Base-by-base conservation (phyloP, 2,329 filamentous ascomycete genomes). In the Fusarium acutatum region DNA sequence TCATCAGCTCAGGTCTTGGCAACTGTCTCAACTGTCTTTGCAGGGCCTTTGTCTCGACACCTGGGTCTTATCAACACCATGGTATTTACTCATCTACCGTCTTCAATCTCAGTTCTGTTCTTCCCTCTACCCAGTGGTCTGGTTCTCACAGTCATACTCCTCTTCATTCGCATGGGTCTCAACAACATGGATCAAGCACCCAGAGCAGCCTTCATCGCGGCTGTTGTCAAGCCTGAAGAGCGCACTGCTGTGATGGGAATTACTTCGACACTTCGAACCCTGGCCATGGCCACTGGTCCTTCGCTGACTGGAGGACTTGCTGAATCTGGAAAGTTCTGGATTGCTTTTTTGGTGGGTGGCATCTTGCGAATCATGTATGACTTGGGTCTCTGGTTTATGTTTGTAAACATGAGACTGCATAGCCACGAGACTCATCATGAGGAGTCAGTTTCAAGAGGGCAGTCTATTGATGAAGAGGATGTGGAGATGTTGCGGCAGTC, bases 151-250 rank as follows among this genome's bases (percentile, higher is more conserved):
- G 86, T 89, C 2, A 83, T 83, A 0, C 82, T 93, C 0, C 81
- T 93, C 3, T 84, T 91, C 32, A 79, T 92, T 26, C 86, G 91
- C 10, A 85, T 89, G 6, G 89, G 89, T 0, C 82, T 93, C 49
- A 92, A 92, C 75, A 90, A 88, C 70, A 92, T 93, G 89, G 91
- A 93, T 71, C 91, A 93, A 81, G 90, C 89, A 0, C 91, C 91
- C 0, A 85, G 91, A 5, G 84, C 90, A 2, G 90, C 91, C 0
- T 89, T 93, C 64, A 91, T 93, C 56, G 90, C 91, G 2, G 90
- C 90, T 1, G 89, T 92, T 1, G 90, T 93, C 6, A 87, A 86
- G 69, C 88, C 90, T 1, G 87, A 89, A 60, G 91, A 93, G 80
- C 84, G 91, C 4, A 93, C 91, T 1, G 91, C 90, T 1, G 90